Percentiles rank a stretch among this genome's conserved stretches.
Conservation (phyloP, 2,329 filamentous ascomycete species). For the Tothia fuscella region DNA sequence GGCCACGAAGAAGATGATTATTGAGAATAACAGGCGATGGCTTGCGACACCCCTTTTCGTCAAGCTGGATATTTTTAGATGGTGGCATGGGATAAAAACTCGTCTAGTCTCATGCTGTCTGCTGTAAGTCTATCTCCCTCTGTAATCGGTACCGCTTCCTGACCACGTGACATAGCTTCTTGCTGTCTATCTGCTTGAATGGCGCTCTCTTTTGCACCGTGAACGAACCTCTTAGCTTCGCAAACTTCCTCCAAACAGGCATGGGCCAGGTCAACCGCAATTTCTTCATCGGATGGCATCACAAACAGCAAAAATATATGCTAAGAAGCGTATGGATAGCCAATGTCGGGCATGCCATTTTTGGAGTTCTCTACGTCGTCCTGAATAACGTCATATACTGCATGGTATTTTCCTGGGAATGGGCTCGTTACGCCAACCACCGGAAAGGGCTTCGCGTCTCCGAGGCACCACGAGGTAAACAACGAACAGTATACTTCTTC, state of each 20-base stretch:
- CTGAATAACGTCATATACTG: slow-evolving; percentile 35
- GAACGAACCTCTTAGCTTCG: slow-evolving; percentile 2
- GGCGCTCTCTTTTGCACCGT: slow-evolving; percentile 10
- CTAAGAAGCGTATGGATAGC: slow-evolving; percentile 19
- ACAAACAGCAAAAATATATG: slow-evolving; percentile 4
- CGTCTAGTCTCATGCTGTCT: slow-evolving; percentile 2
- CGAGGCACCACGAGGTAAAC: slow-evolving; percentile 20
- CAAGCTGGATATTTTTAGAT: not conserved
- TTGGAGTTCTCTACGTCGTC: slow-evolving; percentile 17
- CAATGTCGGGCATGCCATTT: slow-evolving; percentile 33
- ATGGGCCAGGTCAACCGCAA: slow-evolving; percentile 9
- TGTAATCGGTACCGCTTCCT: not conserved
- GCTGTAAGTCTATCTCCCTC: not conserved
- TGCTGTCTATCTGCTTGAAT: slow-evolving; percentile 7
- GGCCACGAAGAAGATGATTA: slow-evolving; percentile 10
- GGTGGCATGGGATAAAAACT: slow-evolving; percentile 9
- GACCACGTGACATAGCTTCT: not conserved
- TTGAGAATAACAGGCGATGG: slow-evolving; percentile 3
- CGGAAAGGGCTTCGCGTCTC: slow-evolving; percentile 27
- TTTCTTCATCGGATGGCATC: slow-evolving; percentile 11
- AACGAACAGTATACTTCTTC: slow-evolving; percentile 31
- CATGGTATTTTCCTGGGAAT: slow-evolving; percentile 38
- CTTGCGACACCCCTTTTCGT: slow-evolving; percentile 2
- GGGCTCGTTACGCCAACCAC: slow-evolving; percentile 18
- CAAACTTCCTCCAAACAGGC: slow-evolving; percentile 6